Evolutionary conservation across 2,329 filamentous ascomycete genomes (phyloP).

Genomic region (Clonostachys chloroleuca): DNA sequence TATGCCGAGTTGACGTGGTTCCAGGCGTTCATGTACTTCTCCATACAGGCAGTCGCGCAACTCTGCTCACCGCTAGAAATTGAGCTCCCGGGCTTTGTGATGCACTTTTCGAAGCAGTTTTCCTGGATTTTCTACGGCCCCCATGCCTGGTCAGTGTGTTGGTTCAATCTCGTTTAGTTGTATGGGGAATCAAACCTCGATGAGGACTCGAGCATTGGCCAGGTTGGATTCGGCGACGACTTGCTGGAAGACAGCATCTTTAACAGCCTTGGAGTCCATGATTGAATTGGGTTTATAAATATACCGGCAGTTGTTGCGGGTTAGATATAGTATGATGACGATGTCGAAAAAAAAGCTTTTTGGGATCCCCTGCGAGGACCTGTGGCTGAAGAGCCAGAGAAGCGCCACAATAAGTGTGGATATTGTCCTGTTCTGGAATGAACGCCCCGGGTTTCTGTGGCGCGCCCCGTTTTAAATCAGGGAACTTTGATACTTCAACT

Average conservation of each 20-base stretch:
- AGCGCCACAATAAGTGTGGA: no score
- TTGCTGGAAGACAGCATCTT: constrained; percentile 61
- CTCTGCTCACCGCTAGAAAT: constrained; percentile 64
- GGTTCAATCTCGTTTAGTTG: background rate
- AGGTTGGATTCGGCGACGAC: constrained; percentile 61
- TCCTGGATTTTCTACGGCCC: constrained; percentile 67
- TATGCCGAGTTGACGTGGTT: constrained; percentile 69
- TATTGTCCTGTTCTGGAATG: no score
- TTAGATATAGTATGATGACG: no score
- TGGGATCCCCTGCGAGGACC: no score
- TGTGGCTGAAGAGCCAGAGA: no score
- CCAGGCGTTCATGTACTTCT: constrained; percentile 81
- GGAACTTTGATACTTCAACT: no score
- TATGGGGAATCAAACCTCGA: constrained; percentile 49
- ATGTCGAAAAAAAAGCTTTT: no score
- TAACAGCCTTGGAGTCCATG: constrained; percentile 56
- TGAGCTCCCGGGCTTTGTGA: constrained; percentile 63
- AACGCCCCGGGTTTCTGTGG: no score
- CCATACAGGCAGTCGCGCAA: constrained; percentile 74
- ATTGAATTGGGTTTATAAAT: constrained; percentile 2
- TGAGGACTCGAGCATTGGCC: constrained; percentile 64
- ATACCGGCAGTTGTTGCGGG: no score
- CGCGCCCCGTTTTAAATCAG: no score
- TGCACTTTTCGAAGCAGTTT: constrained; percentile 75
- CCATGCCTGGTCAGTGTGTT: background rate